Percentiles rank a stretch among this genome's conserved stretches.
phyloP scores from a whole-genome alignment of 2,329 filamentous ascomycete genomes.

The Colletotrichum eremochloae region DNA sequence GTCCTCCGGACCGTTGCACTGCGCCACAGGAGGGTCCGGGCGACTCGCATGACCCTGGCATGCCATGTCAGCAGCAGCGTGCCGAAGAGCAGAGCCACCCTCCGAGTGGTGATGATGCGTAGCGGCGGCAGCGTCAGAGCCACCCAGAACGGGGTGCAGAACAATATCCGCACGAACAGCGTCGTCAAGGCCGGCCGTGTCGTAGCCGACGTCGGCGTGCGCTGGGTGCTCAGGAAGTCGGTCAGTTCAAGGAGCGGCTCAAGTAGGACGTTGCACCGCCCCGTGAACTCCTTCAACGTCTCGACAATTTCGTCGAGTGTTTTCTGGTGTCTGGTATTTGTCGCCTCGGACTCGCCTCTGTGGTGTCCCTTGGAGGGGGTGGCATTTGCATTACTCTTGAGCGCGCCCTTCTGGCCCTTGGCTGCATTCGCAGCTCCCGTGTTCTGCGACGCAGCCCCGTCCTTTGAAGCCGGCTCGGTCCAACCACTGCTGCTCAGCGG shows the following conservation, averaged over 20 bases:
- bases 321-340: constrained; percentile 85
- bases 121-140: constrained; percentile 84
- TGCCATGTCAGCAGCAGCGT: constrained; percentile 94
- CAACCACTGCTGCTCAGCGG: constrained; percentile 89
- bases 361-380: constrained; percentile 53
- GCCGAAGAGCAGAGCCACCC: constrained; percentile 86
- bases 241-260: constrained; percentile 91
- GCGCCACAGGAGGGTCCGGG: constrained; percentile 90
- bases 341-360: constrained; percentile 67
- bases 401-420: constrained; percentile 28
- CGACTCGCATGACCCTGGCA: constrained; percentile 85
- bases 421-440: constrained; percentile 20
- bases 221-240: constrained; percentile 92
- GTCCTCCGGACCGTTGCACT: constrained; percentile 80
- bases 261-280: constrained; percentile 89
- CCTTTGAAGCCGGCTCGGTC: constrained; percentile 61
- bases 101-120: constrained; percentile 86
- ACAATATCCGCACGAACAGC: constrained; percentile 88
- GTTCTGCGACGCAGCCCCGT: constrained; percentile 36
- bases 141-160: constrained; percentile 91
- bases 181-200: constrained; percentile 90
- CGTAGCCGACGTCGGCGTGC: constrained; percentile 90
- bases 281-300: constrained; percentile 89
- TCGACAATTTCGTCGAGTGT: constrained; percentile 98
- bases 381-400: constrained; percentile 46